phyloP scores from a whole-genome alignment of 306 rosid species.

The Lotus japonicus region DNA sequence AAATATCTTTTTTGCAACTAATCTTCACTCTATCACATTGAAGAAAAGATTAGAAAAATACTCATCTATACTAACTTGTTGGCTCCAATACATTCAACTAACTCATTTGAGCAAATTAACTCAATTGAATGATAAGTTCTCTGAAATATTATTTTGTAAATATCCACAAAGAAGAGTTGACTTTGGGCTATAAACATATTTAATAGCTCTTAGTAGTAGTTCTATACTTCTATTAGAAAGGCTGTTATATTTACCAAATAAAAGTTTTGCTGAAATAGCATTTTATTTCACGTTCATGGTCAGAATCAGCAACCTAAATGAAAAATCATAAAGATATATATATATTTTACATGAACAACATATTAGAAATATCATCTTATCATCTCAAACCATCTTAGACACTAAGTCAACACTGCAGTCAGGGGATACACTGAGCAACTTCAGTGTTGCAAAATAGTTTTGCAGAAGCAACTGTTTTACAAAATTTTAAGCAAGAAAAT shows the following conservation, averaged over 20 bases:
- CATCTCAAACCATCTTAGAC: not conserved
- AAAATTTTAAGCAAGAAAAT: not conserved
- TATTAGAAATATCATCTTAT: too few relatives aligned
- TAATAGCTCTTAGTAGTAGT: not conserved
- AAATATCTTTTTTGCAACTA: not conserved
- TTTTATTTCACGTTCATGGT: not conserved
- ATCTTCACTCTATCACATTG: not conserved
- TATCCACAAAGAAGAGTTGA: not conserved
- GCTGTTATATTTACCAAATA: not conserved
- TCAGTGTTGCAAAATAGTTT: not conserved
- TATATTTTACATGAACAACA: not conserved
- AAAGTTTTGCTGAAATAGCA: not conserved
- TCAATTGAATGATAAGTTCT: not conserved
- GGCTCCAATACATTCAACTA: not conserved
- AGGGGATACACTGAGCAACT: not conserved
- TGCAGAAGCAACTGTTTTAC: not conserved
- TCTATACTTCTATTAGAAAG: not conserved
- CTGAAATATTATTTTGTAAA: not conserved
- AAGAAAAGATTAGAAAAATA: not conserved
- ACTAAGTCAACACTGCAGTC: not conserved
- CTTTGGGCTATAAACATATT: not conserved
- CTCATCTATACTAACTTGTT: not conserved
- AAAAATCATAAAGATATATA: not conserved
- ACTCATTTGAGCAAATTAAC: not conserved
- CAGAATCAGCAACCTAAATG: not conserved